Evolutionary conservation across 139 green algal genomes (phyloP), one percentile per base, ranked within the genome.

Genomic region (Closterium sp.): DNA sequence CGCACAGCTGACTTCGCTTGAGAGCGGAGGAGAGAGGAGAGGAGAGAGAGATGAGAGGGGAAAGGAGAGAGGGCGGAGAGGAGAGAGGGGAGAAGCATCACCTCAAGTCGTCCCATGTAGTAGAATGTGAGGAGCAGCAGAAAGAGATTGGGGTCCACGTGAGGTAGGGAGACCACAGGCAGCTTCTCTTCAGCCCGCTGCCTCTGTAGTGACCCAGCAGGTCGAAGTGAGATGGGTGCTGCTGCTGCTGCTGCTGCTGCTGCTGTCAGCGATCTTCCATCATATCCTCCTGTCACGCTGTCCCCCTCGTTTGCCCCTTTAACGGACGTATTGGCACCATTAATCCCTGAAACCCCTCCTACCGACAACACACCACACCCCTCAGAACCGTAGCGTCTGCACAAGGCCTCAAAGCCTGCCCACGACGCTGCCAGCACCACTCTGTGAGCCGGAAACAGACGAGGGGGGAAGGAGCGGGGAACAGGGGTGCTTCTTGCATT

Each of bases 211-310:
- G 62, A 19, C 45, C 10, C 45, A 70, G 45, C 9, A 4, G 45
- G 45, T 70, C 11, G 45, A 70, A 4, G 3, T 22, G 19, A 31
- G 19, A 21, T 7, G 84, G 9, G 9, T 87, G 84, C 19, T 87
- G 84, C 84, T 87, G 84, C 84, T 87, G 38, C 38, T 87, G 21
- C 22, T 87, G 27, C 85, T 87, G 85, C 85, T 87, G 84, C 84
- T 87, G 85, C 85, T 87, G 85, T 7, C 13, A 6, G n/a, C 10
- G 17, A 5, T 24, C 62, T 79, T 22, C 62, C 17, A 13, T 79
- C 62, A 70, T 4, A 2, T 4, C 45, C 45, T 70, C 45, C 3
- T 38, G 3, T 38, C 32, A 38, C 32, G 32, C 32, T 38, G 3
- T 38, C 32, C 3, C 32, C 32, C 32, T 3, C 32, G 3, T 3